phyloP scores from a whole-genome alignment of 1,139 yeast species.

The Petasospora fabianii region DNA sequence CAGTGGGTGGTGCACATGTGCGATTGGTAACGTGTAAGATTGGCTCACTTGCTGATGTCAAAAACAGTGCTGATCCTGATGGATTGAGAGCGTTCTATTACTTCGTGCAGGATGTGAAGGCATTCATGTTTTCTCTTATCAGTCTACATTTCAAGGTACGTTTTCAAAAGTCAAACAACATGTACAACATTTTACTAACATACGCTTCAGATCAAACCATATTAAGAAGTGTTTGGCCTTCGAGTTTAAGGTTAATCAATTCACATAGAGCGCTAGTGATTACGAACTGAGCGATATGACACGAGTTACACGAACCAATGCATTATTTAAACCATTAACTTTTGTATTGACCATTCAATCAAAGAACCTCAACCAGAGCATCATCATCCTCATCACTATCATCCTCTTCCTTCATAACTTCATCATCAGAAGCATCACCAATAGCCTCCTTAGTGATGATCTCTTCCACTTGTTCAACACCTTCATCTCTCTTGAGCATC shows the following conservation, averaged over 20 bases:
- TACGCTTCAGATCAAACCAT: background rate
- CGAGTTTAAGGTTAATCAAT: too few relatives aligned
- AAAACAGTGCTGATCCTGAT: conserved; percentile 39
- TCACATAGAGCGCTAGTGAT: too few relatives aligned
- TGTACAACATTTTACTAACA: background rate
- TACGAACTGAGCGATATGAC: too few relatives aligned
- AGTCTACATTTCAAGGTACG: conserved; percentile 40
- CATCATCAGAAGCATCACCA: conserved; percentile 46
- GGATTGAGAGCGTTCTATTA: conserved; percentile 43
- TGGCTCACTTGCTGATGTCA: conserved; percentile 39
- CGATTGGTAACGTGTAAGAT: conserved; percentile 33
- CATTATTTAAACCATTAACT: too few relatives aligned
- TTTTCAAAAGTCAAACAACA: background rate
- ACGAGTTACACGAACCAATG: too few relatives aligned
- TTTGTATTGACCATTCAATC: too few relatives aligned
- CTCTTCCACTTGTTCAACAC: conserved; percentile 44
- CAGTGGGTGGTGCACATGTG: conserved; percentile 30
- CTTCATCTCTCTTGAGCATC: conserved; percentile 89
- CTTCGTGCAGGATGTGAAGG: conserved; percentile 41
- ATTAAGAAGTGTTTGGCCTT: too few relatives aligned
- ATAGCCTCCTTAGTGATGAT: conserved; percentile 37
- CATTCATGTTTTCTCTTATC: conserved; percentile 40
- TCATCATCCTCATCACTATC: conserved; percentile 25
- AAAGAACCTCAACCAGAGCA: conserved; percentile 16
- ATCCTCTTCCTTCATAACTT: conserved; percentile 39